Conservation (phyloP, 352 stramenopile genomes). For the Phytophthora crassamura region DNA sequence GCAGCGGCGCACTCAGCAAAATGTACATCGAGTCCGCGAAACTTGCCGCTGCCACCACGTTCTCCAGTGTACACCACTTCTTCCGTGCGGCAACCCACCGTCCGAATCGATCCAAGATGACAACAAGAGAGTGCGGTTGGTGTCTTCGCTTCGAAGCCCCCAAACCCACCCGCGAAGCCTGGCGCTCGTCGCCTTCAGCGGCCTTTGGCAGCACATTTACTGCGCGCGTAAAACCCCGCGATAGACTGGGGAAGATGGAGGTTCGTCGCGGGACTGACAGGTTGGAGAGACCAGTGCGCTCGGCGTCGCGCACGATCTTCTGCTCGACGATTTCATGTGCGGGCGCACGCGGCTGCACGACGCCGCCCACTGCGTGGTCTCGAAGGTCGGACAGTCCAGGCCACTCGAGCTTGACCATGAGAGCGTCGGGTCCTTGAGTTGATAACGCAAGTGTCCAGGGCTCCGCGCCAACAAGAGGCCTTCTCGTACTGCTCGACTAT, state of each 20-base stretch:
- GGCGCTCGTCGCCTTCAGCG: neutral
- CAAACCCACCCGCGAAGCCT: neutral
- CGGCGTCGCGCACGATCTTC: constrained; percentile 30
- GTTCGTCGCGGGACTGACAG: constrained; percentile 19
- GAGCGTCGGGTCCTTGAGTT: constrained; percentile 10
- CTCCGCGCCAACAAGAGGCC: neutral
- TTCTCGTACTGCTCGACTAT: no score
- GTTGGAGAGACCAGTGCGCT: constrained; percentile 30
- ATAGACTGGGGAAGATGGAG: constrained; percentile 29
- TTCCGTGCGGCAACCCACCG: constrained; percentile 20
- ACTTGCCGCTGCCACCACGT: constrained; percentile 31
- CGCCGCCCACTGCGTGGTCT: constrained; percentile 26
- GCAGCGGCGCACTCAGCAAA: constrained; percentile 44
- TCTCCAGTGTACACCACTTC: constrained; percentile 20
- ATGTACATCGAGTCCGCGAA: constrained; percentile 51
- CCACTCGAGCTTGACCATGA: constrained; percentile 38
- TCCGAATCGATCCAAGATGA: constrained; percentile 18
- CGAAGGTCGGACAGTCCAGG: constrained; percentile 29
- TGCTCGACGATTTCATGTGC: constrained; percentile 31
- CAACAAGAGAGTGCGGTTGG: constrained; percentile 8
- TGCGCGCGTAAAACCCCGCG: constrained; percentile 1
- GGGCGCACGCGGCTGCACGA: constrained; percentile 21
- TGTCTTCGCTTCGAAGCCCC: constrained; percentile 5
- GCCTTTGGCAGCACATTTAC: constrained; percentile 21
- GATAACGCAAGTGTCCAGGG: neutral